A percentile compares a stretch with the other conserved stretches of the same genome.
Evolutionary conservation across 1,139 yeast species (phyloP).

Genomic region (Lodderomyces metapsilosis): DNA sequence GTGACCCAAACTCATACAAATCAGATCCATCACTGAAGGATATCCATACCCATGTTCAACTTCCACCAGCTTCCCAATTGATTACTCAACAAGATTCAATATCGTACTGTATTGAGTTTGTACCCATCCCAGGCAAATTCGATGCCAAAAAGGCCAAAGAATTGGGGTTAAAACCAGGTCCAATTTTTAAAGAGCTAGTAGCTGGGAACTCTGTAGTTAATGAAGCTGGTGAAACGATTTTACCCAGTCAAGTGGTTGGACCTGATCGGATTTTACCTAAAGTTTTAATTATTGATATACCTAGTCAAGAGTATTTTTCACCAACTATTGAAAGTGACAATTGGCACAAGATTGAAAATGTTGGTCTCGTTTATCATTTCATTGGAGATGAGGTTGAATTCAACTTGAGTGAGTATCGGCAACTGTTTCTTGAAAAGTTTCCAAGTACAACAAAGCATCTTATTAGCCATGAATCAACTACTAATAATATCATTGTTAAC

Average conservation of each 20-base stretch:
- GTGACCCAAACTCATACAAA: constrained; percentile 40
- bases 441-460: constrained; percentile 56
- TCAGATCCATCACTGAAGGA: constrained; percentile 41
- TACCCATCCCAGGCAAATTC: constrained; percentile 78
- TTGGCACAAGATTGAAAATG: constrained; percentile 30
- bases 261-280: constrained; percentile 58
- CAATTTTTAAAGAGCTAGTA: constrained; percentile 55
- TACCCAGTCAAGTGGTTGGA: constrained; percentile 73
- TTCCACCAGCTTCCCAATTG: constrained; percentile 26
- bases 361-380: constrained; percentile 69
- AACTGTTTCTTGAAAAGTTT: constrained; percentile 44
- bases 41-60: constrained; percentile 41
- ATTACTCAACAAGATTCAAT: constrained; percentile 30
- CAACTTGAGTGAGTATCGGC: constrained; percentile 41
- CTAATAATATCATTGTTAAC: constrained; percentile 61
- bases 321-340: constrained; percentile 35
- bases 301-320: constrained; percentile 50
- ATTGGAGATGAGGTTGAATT: constrained; percentile 65
- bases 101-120: constrained; percentile 63
- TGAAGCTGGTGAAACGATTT: constrained; percentile 56
- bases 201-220: constrained; percentile 58
- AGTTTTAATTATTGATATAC: constrained; percentile 72
- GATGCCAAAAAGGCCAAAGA: constrained; percentile 60
- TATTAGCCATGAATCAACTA: constrained; percentile 65
- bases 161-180: constrained; percentile 71